Evolutionary conservation across 2,329 filamentous ascomycete species (phyloP).

Genomic region (Penicillium thymicola): DNA sequence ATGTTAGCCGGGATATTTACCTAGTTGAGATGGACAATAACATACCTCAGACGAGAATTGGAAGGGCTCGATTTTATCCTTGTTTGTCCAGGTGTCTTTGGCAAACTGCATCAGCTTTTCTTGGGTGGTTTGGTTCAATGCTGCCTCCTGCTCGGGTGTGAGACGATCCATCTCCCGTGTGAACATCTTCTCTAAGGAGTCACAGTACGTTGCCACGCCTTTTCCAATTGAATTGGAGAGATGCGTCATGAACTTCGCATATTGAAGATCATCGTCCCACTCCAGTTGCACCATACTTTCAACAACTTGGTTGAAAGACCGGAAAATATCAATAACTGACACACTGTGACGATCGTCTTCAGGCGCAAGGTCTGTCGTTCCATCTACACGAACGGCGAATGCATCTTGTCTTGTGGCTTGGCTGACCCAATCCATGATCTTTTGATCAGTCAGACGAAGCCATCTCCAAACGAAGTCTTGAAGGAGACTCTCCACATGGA

Average conservation of each 20-base stretch:
- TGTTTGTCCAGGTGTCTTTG: constrained; percentile 87
- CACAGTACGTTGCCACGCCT: constrained; percentile 85
- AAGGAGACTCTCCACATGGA: constrained; percentile 80
- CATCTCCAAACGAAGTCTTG: constrained; percentile 95
- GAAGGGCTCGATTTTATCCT: constrained; percentile 92
- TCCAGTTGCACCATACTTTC: constrained; percentile 81
- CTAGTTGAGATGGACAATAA: constrained; percentile 2
- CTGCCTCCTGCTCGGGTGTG: constrained; percentile 80
- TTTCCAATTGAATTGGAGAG: constrained; percentile 79
- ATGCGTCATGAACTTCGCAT: constrained; percentile 96
- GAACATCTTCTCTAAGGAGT: constrained; percentile 82
- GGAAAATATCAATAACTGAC: constrained; percentile 89
- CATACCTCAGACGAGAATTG: constrained; percentile 89
- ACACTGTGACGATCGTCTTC: constrained; percentile 89
- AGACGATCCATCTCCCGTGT: constrained; percentile 88
- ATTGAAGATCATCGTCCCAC: constrained; percentile 91
- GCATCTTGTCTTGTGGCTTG: constrained; percentile 86
- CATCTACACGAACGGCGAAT: constrained; percentile 70
- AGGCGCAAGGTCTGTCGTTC: constrained; percentile 60
- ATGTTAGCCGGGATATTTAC: constrained; percentile 11
- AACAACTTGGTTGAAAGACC: constrained; percentile 86
- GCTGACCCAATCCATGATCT: constrained; percentile 79
- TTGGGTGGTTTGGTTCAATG: constrained; percentile 73
- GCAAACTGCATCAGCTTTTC: constrained; percentile 92
- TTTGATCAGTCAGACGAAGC: constrained; percentile 76